Conservation (phyloP, 2,329 filamentous ascomycete genomes). For the Colletotrichum destructivum region DNA sequence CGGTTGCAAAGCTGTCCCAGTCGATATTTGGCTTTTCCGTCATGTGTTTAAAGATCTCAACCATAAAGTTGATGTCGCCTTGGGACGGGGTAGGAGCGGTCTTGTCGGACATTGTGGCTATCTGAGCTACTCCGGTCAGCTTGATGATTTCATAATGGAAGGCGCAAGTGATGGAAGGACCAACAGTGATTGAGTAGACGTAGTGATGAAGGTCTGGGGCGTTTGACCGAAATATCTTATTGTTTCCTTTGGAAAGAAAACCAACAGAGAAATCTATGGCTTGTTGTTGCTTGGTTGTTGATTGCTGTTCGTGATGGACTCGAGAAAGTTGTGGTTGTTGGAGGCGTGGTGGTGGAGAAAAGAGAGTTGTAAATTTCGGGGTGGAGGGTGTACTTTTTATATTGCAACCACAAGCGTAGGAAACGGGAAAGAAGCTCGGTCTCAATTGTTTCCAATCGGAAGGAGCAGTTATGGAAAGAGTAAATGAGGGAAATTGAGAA, state of each 20-base stretch:
- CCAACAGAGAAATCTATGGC: no score
- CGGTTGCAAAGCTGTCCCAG: constrained; percentile 62
- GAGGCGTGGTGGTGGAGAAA: background rate
- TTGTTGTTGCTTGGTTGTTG: background rate
- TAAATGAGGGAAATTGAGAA: background rate
- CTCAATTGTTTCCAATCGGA: no score
- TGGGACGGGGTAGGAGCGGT: constrained; percentile 52
- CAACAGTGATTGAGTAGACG: background rate
- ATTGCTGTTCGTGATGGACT: background rate
- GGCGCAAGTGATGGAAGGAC: background rate
- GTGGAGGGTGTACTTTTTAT: no score
- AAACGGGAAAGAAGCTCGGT: background rate
- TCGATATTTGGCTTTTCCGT: constrained; percentile 62
- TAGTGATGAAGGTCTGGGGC: background rate
- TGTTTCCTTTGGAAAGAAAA: rapidly evolving
- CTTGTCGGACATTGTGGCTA: constrained; percentile 50
- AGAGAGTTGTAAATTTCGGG: background rate
- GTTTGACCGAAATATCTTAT: rapidly evolving
- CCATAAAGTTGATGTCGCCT: constrained; percentile 61
- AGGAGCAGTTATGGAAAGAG: background rate
- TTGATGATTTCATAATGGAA: background rate
- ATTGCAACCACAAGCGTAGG: rapidly evolving
- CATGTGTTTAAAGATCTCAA: constrained; percentile 60
- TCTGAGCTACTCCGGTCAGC: background rate
- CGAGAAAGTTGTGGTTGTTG: background rate